A percentile compares a stretch with the other conserved stretches of the same genome.
phyloP scores from a whole-genome alignment of 257 asterid species.

The Lantana camara region DNA sequence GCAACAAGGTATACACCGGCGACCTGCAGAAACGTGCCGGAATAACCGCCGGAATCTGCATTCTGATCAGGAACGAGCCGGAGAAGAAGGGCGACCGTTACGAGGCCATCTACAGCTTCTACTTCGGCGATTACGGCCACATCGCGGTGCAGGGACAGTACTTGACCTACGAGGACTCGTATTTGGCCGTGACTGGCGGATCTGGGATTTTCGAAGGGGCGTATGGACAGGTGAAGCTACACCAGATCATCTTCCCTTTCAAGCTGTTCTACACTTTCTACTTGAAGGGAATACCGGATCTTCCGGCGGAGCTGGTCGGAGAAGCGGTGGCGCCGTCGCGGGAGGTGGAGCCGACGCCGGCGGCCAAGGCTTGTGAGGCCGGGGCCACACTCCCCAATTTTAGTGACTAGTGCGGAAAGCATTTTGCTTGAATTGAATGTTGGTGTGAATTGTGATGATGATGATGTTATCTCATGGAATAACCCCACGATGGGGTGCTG shows the following conservation, averaged over 20 bases:
- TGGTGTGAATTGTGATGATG: too few relatives aligned
- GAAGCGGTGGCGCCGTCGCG: conserved; percentile 52
- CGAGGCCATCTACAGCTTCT: conserved; percentile 67
- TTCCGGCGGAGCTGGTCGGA: conserved; percentile 61
- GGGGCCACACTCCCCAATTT: conserved; percentile 45
- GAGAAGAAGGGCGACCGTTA: conserved; percentile 61
- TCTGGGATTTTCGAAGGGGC: conserved; percentile 68
- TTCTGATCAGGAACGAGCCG: conserved; percentile 49
- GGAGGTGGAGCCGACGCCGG: conserved; percentile 49
- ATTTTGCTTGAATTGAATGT: too few relatives aligned
- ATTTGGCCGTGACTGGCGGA: conserved; percentile 62
- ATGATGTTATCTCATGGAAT: too few relatives aligned
- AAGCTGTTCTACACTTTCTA: conserved; percentile 59
- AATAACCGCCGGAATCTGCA: conserved; percentile 59
- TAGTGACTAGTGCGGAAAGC: conserved; percentile 41
- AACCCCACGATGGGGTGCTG: too few relatives aligned
- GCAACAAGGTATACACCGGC: conserved; percentile 72
- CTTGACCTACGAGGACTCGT: conserved; percentile 55
- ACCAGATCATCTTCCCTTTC: conserved; percentile 58
- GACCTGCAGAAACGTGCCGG: conserved; percentile 57
- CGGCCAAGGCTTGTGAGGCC: conserved; percentile 57
- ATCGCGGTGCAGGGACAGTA: conserved; percentile 61
- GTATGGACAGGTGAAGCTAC: conserved; percentile 55
- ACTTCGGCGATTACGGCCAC: conserved; percentile 73
- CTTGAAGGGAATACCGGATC: conserved; percentile 62